Base-by-base conservation (phyloP, 208 protist species). In the Acanthamoeba healyi region DNA sequence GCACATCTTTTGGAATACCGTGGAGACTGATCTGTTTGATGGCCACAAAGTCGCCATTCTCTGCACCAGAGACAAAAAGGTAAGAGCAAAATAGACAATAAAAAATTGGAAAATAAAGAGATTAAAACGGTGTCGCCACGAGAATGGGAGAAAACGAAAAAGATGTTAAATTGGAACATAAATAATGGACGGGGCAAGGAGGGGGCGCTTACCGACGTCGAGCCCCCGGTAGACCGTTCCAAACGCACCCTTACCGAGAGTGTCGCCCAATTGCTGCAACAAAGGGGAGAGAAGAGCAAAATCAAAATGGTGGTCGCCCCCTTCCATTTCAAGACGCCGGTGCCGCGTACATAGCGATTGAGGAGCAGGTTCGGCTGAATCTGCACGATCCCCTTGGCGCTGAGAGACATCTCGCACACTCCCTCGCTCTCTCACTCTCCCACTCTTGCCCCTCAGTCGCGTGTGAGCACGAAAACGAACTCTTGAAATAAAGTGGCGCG, bases 1-100 rank as follows among this genome's bases (percentile, higher is more conserved):
- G 77, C 77, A 96, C 54, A 49, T 96, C 94, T 29, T 95, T 96
- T 9, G 81, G 82, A 54, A 95, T 94, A 34, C 94, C 95, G 46
- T 90, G 38, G 2, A 96, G 24, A 22, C 74, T 67, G 2, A 98
- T 90, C 72, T 95, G 93, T 89, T 98, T 98, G 36, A 98, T 97
- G 22, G 97, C 97, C 19, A 98, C 97, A 29, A 97, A 93, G 56
- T 94, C 72, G 22, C 97, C 97, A 24, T 94, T 97, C 14, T 92
- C 86, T 72, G 24, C 46, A 29, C 17, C 49, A 54, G 15, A 54
- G 49, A 19, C 49, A 54, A 54, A 54, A 54, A n/a, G n/a, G n/a
- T n/a, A n/a, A n/a, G n/a, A n/a, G 44, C 4, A 49, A 4, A 56
- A 2, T 22, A 22, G 12, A 24, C 15, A 56, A 22, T 2, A 56